Base-by-base conservation (phyloP, 2,329 filamentous ascomycete species). In the Reticulascus tulasneorum region DNA sequence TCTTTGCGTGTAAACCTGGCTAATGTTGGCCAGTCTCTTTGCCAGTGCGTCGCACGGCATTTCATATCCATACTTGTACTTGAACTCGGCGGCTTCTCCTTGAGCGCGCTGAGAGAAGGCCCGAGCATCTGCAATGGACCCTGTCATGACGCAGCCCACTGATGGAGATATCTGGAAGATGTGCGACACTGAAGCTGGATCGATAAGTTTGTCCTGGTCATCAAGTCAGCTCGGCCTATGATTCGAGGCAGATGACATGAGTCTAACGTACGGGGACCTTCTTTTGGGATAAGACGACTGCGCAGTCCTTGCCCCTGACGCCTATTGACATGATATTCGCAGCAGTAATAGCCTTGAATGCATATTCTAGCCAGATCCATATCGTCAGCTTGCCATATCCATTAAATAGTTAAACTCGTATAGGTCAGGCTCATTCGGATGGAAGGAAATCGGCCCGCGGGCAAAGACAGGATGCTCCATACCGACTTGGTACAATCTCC, bases 401-500 rank as follows among this genome's bases (percentile, higher is more conserved):
- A 10, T n/a, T 6, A 27, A 10, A n/a, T n/a, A n/a, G 25, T 20
- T 15, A 19, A 17, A 13, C 7, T 19, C 24, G 18, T 20, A 11
- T 7, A 36, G 19, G 6, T 5, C n/a, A 22, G 29, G 7, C n/a
- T 12, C n/a, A 5, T 15, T 7, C 16, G 13, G 6, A 22, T 11
- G 27, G 9, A 24, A 32, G 39, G 35, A 28, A 29, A 33, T 38
- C 39, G 26, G 23, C 23, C n/a, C 29, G 37, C 23, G 29, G 16
- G 32, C 24, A 15, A n/a, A 18, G 15, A 18, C 33, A 24, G 35
- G 23, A 32, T 32, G 36, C 34, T 29, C 78, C 89, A 59, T 78
- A 97, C 93, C 93, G 66, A 98, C 93, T 96, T 98, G 93, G 66
- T 97, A 98, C 63, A 98, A 75, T 63, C 93, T 83, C 59, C 93